phyloP scores from a whole-genome alignment of 148 eudicot genomes.

The Rhododendron vialii region DNA sequence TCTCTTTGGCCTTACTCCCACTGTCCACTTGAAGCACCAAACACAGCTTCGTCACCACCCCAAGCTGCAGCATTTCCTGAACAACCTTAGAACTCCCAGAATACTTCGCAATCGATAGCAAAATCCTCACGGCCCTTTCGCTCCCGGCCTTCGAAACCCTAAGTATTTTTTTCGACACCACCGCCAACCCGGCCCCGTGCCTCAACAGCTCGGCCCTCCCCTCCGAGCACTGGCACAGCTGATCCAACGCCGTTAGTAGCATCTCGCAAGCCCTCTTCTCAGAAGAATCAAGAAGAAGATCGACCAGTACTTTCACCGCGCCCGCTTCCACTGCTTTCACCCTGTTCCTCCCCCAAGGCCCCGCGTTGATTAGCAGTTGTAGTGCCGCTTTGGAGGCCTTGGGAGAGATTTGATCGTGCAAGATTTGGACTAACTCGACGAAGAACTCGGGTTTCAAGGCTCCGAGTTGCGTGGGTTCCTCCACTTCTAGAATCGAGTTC shows the following conservation, averaged over 20 bases:
- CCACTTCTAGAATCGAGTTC: slow-evolving; percentile 37
- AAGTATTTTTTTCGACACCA: slow-evolving; percentile 68
- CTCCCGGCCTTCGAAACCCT: slow-evolving; percentile 57
- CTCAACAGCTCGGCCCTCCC: slow-evolving; percentile 56
- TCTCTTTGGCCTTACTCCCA: slow-evolving; percentile 65
- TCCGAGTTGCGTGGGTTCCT: slow-evolving; percentile 28
- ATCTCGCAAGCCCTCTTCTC: slow-evolving; percentile 47
- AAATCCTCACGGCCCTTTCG: slow-evolving; percentile 52
- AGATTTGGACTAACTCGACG: slow-evolving; percentile 29
- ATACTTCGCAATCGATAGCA: slow-evolving; percentile 38
- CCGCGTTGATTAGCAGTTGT: slow-evolving; percentile 29
- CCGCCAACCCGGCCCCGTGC: slow-evolving; percentile 62
- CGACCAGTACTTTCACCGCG: slow-evolving; percentile 27
- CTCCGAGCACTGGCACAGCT: slow-evolving; percentile 59
- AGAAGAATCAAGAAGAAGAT: slow-evolving; percentile 31
- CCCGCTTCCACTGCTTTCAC: slow-evolving; percentile 48
- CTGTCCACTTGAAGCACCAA: slow-evolving; percentile 68
- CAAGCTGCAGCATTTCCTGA: slow-evolving; percentile 65
- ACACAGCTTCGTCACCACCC: slow-evolving; percentile 66
- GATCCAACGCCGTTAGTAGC: slow-evolving; percentile 47
- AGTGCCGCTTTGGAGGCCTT: slow-evolving; percentile 47
- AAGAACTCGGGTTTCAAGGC: slow-evolving; percentile 31
- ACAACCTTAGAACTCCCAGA: slow-evolving; percentile 34
- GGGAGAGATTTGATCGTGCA: slow-evolving; percentile 39
- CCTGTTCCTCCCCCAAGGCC: slow-evolving; percentile 56